phyloP scores from a whole-genome alignment of 805 yeast genomes.

The Saccharomycopsis sp. region DNA sequence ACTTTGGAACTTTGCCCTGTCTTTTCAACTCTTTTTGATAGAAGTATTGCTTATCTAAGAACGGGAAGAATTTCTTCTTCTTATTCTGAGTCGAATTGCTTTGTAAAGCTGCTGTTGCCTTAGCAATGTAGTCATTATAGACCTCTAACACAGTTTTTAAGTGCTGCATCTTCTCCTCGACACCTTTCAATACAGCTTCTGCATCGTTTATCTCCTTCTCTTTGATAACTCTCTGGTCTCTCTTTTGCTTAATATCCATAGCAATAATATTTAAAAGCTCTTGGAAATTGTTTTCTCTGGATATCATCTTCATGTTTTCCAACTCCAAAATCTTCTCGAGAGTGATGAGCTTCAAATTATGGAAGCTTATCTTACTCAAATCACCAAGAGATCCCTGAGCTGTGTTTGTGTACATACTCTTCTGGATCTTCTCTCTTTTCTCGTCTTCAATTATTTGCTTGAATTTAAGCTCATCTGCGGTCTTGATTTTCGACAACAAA shows the following conservation, averaged over 20 bases:
- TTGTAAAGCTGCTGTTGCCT: conserved; percentile 45
- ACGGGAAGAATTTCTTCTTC: conserved; percentile 1
- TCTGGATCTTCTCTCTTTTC: conserved; percentile 31
- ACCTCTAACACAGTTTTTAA: conserved; percentile 35
- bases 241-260: conserved; percentile 52
- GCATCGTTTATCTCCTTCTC: conserved; percentile 30
- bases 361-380: conserved; percentile 46
- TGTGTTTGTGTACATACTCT: conserved; percentile 36
- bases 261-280: conserved; percentile 78
- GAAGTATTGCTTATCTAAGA: conserved; percentile 52
- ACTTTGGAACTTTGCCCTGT: conserved; percentile 59
- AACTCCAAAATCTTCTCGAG: conserved; percentile 70
- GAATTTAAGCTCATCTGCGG: conserved; percentile 64
- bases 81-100: conserved; percentile 31
- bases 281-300: conserved; percentile 70
- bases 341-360: conserved; percentile 70
- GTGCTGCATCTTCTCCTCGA: conserved; percentile 33
- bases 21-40: conserved; percentile 63
- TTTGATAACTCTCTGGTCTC: conserved; percentile 31
- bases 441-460: conserved; percentile 47
- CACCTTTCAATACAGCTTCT: conserved; percentile 29
- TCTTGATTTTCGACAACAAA: conserved; percentile 57
- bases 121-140: conserved; percentile 43
- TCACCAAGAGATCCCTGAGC: conserved; percentile 45
- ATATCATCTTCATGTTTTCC: conserved; percentile 58